Evolutionary conservation across 2,329 filamentous ascomycete genomes (phyloP).

Genomic region (Thermothelomyces thermophilus): DNA sequence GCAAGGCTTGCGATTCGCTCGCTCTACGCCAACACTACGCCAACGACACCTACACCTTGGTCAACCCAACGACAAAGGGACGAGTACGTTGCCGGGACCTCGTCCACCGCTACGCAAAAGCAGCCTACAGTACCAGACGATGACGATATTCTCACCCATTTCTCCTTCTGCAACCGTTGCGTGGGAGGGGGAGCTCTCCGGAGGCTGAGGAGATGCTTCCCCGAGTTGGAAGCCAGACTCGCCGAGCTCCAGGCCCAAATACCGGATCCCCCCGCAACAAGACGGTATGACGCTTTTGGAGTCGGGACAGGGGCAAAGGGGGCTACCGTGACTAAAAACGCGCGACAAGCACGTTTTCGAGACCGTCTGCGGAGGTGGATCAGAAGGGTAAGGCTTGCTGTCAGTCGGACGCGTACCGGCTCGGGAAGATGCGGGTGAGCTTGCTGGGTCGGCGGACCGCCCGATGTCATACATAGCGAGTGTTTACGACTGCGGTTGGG

Average conservation of each 20-base stretch:
- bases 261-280: not conserved
- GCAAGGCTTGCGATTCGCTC: no score
- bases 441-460: no score
- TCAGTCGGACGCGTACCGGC: constrained; percentile 13
- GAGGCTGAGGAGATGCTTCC: constrained; percentile 24
- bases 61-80: not conserved
- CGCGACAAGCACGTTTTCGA: constrained; percentile 1
- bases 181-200: constrained; percentile 16
- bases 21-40: not conserved
- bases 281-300: not conserved
- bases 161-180: constrained; percentile 12
- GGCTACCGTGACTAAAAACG: not conserved
- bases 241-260: constrained; percentile 16
- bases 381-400: constrained; percentile 13
- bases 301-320: not conserved
- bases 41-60: not conserved
- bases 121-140: constrained; percentile 6
- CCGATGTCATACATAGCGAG: no score
- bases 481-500: no score
- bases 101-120: not conserved
- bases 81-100: not conserved
- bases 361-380: constrained; percentile 19
- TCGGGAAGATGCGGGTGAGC: no score
- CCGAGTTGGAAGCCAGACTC: constrained; percentile 23
- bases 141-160: constrained; percentile 17